Conservation (phyloP, 192 early-diverging fungal species). For the Gaertneriomyces semiglobifer region DNA sequence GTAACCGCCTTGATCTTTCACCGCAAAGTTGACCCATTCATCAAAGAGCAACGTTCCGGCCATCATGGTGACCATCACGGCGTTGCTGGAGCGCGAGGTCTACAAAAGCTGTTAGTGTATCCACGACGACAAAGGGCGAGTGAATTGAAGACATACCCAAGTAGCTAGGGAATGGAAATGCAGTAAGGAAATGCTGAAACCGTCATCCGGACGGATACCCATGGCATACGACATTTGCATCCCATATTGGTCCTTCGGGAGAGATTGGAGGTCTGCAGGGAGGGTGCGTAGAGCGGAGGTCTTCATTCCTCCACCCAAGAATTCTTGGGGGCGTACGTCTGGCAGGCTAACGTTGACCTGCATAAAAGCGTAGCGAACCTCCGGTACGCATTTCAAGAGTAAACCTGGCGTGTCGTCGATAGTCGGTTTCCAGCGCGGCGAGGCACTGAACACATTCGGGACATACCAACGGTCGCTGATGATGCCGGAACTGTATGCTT, state of each 20-base stretch:
- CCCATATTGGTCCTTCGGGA: not conserved
- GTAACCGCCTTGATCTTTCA: not conserved
- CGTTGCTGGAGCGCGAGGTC: too few species aligned
- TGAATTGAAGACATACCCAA: not conserved
- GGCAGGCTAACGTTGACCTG: not conserved
- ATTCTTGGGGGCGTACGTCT: not conserved
- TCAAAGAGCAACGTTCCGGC: constrained; percentile 4
- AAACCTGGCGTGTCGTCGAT: constrained; percentile 7
- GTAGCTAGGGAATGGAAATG: constrained; percentile 9
- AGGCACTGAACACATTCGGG: constrained; percentile 6
- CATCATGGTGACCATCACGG: constrained; percentile 9
- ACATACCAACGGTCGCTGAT: constrained; percentile 5
- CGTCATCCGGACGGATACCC: not conserved
- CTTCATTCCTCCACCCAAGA: not conserved
- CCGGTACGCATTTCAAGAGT: not conserved
- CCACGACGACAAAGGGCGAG: not conserved
- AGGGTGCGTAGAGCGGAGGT: not conserved
- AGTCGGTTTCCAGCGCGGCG: not conserved
- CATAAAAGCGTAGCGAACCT: not conserved
- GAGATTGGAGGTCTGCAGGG: not conserved
- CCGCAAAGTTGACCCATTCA: constrained; percentile 6
- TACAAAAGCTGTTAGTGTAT: too few species aligned
- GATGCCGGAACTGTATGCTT: not conserved
- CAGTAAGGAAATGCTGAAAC: not conserved
- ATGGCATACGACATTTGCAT: constrained; percentile 6